Conservation (phyloP, 306 rosid species). For the Senna tora region DNA sequence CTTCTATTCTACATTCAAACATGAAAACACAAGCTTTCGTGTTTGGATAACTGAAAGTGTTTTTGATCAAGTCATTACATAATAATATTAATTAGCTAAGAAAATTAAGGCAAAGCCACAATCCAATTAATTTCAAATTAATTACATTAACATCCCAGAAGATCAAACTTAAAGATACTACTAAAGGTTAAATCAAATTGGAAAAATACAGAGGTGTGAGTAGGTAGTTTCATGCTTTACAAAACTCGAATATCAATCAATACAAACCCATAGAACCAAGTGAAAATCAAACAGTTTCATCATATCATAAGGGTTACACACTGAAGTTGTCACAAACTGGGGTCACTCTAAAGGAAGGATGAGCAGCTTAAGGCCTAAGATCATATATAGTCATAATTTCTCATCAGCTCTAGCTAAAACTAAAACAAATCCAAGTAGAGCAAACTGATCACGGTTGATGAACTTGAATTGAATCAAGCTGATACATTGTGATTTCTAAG, state of each 20-base stretch:
- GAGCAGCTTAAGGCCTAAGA: not conserved
- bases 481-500: slow-evolving; percentile 36
- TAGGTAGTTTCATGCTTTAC: slow-evolving; percentile 10
- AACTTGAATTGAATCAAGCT: slow-evolving; percentile 11
- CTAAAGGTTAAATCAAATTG: not conserved
- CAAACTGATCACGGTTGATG: no score
- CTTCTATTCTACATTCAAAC: slow-evolving; percentile 15
- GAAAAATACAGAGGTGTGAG: not conserved
- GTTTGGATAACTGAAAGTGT: not conserved
- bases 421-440: no score
- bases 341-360: slow-evolving; percentile 29
- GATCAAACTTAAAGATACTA: not conserved
- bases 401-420: slow-evolving; percentile 32
- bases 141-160: slow-evolving; percentile 7
- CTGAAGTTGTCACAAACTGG: slow-evolving; percentile 20
- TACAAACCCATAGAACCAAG: slow-evolving; percentile 3
- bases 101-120: not conserved
- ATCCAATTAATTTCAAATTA: not conserved
- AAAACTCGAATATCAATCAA: no score
- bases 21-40: not conserved
- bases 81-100: not conserved
- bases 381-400: not conserved
- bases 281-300: not conserved
- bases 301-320: slow-evolving; percentile 12
- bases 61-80: not conserved